Evolutionary conservation across 768 basidiomycete species (phyloP), one percentile per base, ranked within the genome.

Genomic region (Calvatia gigantea): DNA sequence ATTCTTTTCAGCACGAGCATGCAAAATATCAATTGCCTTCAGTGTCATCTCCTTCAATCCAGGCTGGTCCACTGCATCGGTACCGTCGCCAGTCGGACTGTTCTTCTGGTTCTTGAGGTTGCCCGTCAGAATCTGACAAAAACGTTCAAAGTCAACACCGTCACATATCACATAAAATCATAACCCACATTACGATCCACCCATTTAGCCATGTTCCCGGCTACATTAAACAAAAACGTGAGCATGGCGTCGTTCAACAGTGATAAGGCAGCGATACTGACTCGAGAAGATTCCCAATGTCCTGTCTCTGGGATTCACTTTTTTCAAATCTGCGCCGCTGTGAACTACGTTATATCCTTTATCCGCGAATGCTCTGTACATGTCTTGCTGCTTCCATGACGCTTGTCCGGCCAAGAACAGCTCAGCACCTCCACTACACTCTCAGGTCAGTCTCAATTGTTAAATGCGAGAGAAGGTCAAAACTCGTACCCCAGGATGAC

Each of bases 11-110:
- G 70, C 61, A 7, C 75, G 69, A 8, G 67, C 63, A 44, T 76
- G 74, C 29, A 77, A 68, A 52, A 75, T 69, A 49, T 77, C 75
- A 51, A 76, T 76, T 28, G 75, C 76, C 62, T 76, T 77, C 29
- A 77, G 56, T 0, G 76, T 76, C 75, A 77, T 77, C 14, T 76
- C 75, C 60, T 77, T 76, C 62, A 77, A 62, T n/a, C 76, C 76
- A 31, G 76, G 76, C 57, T 77, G 76, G 64, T 76, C 70, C 14
- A 65, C 51, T 7, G 76, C 74, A 61, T 75, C 75, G 12, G 70
- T 70, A 4, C 71, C 71, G 46, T 77, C 76, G 6, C 76, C 76
- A 6, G 63, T 72, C 2, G 76, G 76, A 31, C 69, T 71, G 56
- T 74, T 73, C 62, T 69, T 70, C 59, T 62, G 65, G 38, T 64